A percentile compares a stretch with the other conserved stretches of the same genome.
Conservation (phyloP, 2,329 filamentous ascomycete species). For the Scleromitrula shiraiana region DNA sequence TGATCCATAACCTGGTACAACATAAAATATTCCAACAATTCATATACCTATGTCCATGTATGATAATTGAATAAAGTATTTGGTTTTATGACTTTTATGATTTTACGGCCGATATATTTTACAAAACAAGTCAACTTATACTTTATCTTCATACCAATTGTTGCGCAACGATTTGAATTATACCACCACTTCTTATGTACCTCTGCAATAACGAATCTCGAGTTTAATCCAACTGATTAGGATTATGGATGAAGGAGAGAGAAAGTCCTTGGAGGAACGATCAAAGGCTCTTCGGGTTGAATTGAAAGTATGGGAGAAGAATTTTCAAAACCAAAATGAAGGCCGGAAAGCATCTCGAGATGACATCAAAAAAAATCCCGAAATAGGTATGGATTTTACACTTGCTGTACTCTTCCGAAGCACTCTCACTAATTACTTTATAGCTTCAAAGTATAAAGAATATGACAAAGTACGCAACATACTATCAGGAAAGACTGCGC, state of each 20-base stretch:
- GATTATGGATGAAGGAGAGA: conserved; percentile 22
- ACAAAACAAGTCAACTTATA: background rate
- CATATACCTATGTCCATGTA: background rate
- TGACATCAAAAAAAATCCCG: conserved; percentile 67
- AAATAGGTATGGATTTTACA: conserved; percentile 50
- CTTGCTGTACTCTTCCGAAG: background rate
- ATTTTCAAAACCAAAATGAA: conserved; percentile 52
- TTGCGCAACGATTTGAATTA: background rate
- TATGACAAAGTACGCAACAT: conserved; percentile 60
- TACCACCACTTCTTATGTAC: background rate
- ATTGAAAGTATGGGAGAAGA: conserved; percentile 66
- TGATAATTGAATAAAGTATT: background rate
- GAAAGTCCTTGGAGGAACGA: conserved; percentile 19
- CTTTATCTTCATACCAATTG: background rate
- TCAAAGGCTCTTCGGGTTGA: conserved; percentile 54
- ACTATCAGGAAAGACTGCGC: conserved; percentile 44
- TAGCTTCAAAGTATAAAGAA: conserved; percentile 58
- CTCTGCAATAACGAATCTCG: background rate
- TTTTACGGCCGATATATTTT: background rate
- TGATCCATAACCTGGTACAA: background rate
- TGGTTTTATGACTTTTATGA: background rate
- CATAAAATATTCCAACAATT: background rate
- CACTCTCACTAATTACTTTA: conserved; percentile 2
- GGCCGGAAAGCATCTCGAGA: conserved; percentile 63
- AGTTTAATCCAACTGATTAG: background rate